A percentile compares a stretch with the other conserved stretches of the same genome.
phyloP scores from a whole-genome alignment of 352 stramenopile genomes.

The Pythium graminicola region DNA sequence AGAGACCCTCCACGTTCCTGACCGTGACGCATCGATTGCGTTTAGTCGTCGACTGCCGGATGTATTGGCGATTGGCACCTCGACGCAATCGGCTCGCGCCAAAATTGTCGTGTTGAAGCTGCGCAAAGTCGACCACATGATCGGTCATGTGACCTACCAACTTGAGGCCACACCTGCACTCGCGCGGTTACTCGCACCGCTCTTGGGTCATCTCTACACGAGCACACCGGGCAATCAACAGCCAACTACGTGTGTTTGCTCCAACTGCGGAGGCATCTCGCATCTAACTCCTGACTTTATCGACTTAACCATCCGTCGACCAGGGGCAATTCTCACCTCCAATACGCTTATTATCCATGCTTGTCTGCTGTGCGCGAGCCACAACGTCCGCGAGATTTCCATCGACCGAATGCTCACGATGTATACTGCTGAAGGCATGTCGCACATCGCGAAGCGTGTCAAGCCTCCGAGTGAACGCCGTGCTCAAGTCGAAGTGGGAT shows the following conservation, averaged over 20 bases:
- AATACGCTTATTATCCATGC: slow-evolving; percentile 36
- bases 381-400: slow-evolving; percentile 61
- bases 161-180: slow-evolving; percentile 34
- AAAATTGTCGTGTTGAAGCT: slow-evolving; percentile 58
- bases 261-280: slow-evolving; percentile 52
- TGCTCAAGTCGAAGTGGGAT: slow-evolving; percentile 25
- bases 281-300: slow-evolving; percentile 44
- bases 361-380: slow-evolving; percentile 63
- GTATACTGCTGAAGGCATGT: slow-evolving; percentile 41
- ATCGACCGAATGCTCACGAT: slow-evolving; percentile 48
- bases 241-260: slow-evolving; percentile 45
- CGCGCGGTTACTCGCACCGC: slow-evolving; percentile 30
- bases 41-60: slow-evolving; percentile 45
- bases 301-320: slow-evolving; percentile 5
- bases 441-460: slow-evolving; percentile 28
- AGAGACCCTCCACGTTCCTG: slow-evolving; percentile 30
- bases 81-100: slow-evolving; percentile 38
- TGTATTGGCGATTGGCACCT: slow-evolving; percentile 48
- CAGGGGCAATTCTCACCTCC: neutral
- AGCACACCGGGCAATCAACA: slow-evolving; percentile 25
- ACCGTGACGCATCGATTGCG: slow-evolving; percentile 25
- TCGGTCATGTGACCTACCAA: slow-evolving; percentile 44
- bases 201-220: slow-evolving; percentile 37
- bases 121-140: slow-evolving; percentile 21
- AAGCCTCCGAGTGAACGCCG: slow-evolving; percentile 26